phyloP scores from a whole-genome alignment of 129 eudicot genomes.

The Ambrosia trifida region DNA sequence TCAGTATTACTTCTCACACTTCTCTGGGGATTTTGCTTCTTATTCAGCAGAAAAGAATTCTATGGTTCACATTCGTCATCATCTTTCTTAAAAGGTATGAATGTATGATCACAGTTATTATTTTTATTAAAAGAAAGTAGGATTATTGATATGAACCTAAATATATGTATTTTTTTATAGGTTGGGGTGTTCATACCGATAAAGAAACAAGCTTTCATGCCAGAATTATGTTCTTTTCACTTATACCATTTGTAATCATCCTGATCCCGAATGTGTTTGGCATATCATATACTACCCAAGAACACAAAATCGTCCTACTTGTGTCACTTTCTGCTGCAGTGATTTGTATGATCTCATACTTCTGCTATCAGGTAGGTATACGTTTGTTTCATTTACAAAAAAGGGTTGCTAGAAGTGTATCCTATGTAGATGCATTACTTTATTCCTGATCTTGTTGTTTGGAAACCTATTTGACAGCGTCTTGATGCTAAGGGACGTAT shows the following conservation, averaged over 20 bases:
- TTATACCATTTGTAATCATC: conserved; percentile 57
- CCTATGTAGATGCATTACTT: neutral
- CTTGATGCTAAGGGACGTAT: too few species aligned
- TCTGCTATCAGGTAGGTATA: conserved; percentile 55
- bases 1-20: conserved; percentile 59
- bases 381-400: neutral
- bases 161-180: conserved; percentile 27
- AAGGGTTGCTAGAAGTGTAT: neutral
- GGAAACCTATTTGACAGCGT: too few species aligned
- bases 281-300: conserved; percentile 31
- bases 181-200: conserved; percentile 55
- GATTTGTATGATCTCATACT: conserved; percentile 48
- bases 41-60: conserved; percentile 35
- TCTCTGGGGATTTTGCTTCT: conserved; percentile 64
- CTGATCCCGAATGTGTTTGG: conserved; percentile 46
- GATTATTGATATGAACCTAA: neutral
- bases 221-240: conserved; percentile 58
- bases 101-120: too few species aligned
- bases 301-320: conserved; percentile 33
- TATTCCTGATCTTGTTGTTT: too few species aligned
- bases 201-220: conserved; percentile 52
- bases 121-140: neutral
- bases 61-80: conserved; percentile 34
- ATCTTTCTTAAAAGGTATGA: neutral
- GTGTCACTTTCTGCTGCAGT: conserved; percentile 42